phyloP scores from a whole-genome alignment of 1,284 basidiomycete species.

The Moesziomyces sp. region DNA sequence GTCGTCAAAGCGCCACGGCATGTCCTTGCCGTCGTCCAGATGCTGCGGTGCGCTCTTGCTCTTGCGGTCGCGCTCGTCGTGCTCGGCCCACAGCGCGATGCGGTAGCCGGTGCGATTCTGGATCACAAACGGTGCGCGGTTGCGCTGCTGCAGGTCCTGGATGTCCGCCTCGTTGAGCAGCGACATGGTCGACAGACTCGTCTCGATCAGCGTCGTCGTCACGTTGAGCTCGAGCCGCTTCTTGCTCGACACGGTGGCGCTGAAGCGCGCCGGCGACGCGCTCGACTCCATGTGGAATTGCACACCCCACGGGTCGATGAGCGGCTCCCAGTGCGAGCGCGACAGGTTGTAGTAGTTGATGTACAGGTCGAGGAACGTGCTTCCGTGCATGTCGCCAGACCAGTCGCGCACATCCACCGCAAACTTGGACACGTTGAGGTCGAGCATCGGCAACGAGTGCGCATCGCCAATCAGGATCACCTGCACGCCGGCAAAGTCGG shows the following conservation, averaged over 20 bases:
- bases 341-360: slow-evolving; percentile 97
- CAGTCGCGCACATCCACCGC: slow-evolving; percentile 87
- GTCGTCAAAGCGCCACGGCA: slow-evolving; percentile 98
- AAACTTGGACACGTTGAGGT: slow-evolving; percentile 87
- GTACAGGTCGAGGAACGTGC: slow-evolving; percentile 73
- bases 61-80: slow-evolving; percentile 71
- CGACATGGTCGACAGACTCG: slow-evolving; percentile 80
- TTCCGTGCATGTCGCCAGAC: slow-evolving; percentile 81
- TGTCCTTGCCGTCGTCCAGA: slow-evolving; percentile 76
- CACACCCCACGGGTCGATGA: slow-evolving; percentile 97
- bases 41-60: slow-evolving; percentile 62
- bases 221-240: slow-evolving; percentile 92
- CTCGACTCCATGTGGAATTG: slow-evolving; percentile 71
- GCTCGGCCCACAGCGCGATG: slow-evolving; percentile 68
- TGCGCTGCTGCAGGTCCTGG: slow-evolving; percentile 69
- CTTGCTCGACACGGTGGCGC: slow-evolving; percentile 78
- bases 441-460: slow-evolving; percentile 93
- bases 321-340: slow-evolving; percentile 99
- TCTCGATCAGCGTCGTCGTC: slow-evolving; percentile 91
- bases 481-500: slow-evolving; percentile 77
- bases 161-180: slow-evolving; percentile 76
- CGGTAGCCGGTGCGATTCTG: slow-evolving; percentile 86
- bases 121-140: slow-evolving; percentile 92
- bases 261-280: slow-evolving; percentile 71
- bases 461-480: slow-evolving; percentile 93